Conservation (phyloP, 108 stramenopile genomes). For the Nitzschia putrida region DNA sequence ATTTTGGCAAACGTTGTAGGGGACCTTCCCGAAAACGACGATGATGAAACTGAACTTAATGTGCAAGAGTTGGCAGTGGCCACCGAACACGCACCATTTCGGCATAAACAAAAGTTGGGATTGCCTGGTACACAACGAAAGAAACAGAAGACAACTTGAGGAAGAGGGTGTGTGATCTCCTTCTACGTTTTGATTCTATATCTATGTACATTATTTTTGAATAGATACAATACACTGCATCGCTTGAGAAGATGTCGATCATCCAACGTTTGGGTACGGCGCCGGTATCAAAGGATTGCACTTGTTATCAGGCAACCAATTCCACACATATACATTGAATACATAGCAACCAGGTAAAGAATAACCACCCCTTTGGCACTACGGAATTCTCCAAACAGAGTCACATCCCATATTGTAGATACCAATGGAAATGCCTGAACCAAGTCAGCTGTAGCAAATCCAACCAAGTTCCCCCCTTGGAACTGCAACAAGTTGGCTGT, state of each 20-base stretch:
- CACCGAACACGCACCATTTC: conserved; percentile 89
- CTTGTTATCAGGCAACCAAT: conserved; percentile 15
- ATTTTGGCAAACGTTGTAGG: conserved; percentile 58
- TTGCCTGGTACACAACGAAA: conserved; percentile 70
- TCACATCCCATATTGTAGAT: conserved; percentile 50
- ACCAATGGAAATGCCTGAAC: conserved; percentile 57
- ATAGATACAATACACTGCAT: too few species aligned
- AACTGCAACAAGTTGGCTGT: conserved; percentile 52
- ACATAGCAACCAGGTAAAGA: conserved; percentile 18
- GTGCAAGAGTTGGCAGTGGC: conserved; percentile 82
- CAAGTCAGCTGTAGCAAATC: conserved; percentile 53
- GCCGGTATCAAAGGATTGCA: background rate
- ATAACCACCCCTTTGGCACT: background rate
- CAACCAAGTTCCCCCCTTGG: conserved; percentile 45
- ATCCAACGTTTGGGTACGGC: too few species aligned
- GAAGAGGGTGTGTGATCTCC: background rate
- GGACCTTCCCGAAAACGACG: conserved; percentile 10
- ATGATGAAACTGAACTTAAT: conserved; percentile 16
- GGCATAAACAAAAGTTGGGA: conserved; percentile 58
- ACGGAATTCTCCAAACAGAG: conserved; percentile 47
- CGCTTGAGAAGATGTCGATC: too few species aligned
- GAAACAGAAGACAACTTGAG: background rate
- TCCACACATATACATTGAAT: conserved; percentile 15
- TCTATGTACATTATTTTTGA: too few species aligned
- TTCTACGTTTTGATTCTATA: background rate